A percentile compares a stretch with the other conserved stretches of the same genome.
These are phyloP conservation scores for Fusarium lateritium DNA, from an alignment of 2,329 filamentous ascomycete species.

Conservation along the genomic window DNA sequence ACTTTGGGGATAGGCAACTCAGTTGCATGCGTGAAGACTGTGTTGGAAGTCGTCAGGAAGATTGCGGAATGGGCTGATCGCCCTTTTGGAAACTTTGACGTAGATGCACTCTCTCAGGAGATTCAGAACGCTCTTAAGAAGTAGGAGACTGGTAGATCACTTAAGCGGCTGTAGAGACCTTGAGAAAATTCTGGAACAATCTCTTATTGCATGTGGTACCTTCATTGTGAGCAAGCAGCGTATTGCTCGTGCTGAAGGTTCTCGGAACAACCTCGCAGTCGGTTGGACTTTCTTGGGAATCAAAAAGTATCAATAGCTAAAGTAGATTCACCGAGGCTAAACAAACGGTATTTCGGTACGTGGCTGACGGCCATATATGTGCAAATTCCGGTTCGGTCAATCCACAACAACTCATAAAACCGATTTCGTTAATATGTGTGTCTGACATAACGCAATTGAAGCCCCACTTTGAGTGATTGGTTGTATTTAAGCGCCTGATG, in stretches of 20 bases:
- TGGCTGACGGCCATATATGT: neutral
- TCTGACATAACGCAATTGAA: neutral
- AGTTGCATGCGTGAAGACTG: conserved; percentile 15
- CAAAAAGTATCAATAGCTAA: too few species aligned
- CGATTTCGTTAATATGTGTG: neutral
- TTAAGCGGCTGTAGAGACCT: too few species aligned
- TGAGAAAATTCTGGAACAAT: too few species aligned
- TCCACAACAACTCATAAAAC: neutral
- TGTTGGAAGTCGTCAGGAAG: conserved; percentile 4
- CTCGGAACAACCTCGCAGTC: too few species aligned
- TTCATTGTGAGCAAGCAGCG: too few species aligned
- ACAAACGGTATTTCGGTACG: neutral
- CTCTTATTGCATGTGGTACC: too few species aligned
- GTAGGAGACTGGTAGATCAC: neutral
- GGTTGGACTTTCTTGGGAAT: too few species aligned
- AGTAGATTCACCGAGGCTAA: rapidly evolving
- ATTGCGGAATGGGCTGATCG: conserved; percentile 29
- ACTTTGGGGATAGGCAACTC: conserved; percentile 28
- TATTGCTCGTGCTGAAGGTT: too few species aligned
- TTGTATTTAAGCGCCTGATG: neutral
- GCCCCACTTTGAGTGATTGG: neutral
- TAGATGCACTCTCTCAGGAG: conserved; percentile 19
- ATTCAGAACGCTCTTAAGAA: conserved; percentile 9
- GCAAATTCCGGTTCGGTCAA: neutral
- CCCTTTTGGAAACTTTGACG: conserved; percentile 21